Evolutionary conservation across 371 early-diverging fungal genomes (phyloP).

Genomic region (Rhizopus microsporus): DNA sequence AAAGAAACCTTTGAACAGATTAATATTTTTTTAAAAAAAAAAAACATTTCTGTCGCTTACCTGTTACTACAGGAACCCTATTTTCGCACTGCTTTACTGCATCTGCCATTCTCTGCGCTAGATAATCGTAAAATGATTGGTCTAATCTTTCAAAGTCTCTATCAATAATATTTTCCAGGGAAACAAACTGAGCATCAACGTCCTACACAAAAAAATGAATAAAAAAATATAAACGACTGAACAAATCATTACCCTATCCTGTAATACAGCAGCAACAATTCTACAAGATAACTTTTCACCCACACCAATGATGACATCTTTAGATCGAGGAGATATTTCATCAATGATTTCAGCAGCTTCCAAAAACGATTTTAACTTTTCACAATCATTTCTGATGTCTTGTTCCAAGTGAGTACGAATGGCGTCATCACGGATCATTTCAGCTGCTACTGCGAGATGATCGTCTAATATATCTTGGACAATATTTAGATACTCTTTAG

Average conservation of each 20-base stretch:
- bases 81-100: conserved; percentile 65
- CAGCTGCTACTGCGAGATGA: conserved; percentile 76
- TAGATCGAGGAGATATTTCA: conserved; percentile 94
- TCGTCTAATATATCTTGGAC: conserved; percentile 79
- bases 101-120: conserved; percentile 69
- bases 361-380: conserved; percentile 78
- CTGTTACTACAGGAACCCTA: conserved; percentile 88
- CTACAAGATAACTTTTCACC: conserved; percentile 94
- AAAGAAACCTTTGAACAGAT: conserved; percentile 73
- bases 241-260: conserved; percentile 51
- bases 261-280: conserved; percentile 83
- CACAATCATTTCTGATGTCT: conserved; percentile 75
- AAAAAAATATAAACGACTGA: conserved; percentile 4
- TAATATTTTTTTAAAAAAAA: neutral
- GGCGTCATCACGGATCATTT: conserved; percentile 53
- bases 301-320: conserved; percentile 92
- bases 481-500: conserved; percentile 66
- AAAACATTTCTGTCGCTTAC: conserved; percentile 21
- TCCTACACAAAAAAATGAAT: conserved; percentile 47
- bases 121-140: conserved; percentile 92
- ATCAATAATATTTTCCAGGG: conserved; percentile 82
- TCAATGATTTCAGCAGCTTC: conserved; percentile 94
- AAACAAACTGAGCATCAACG: conserved; percentile 83
- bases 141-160: conserved; percentile 81
- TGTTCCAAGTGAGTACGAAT: conserved; percentile 56